Evolutionary conservation across 495 filamentous ascomycete genomes (phyloP), one percentile per base, ranked within the genome.

Genomic region (Daldinia caldariorum): DNA sequence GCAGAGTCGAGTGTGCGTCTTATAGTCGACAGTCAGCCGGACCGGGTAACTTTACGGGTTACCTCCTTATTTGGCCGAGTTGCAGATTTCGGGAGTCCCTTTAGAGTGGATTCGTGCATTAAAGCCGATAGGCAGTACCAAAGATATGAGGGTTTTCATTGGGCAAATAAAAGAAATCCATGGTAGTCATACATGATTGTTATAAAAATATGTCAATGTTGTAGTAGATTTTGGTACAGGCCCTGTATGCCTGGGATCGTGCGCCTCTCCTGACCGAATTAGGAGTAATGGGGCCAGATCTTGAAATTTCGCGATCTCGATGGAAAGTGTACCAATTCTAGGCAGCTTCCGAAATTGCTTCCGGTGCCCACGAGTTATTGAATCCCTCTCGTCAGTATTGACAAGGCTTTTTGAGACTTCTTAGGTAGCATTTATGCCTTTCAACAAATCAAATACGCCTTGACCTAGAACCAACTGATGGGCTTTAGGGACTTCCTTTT

Each of bases 1-100:
- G 35, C 56, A 22, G 68, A 22, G 68, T 41, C 31, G 18, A 31
- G 41, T 45, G 16, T n/a, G 49, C 34, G 45, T 49, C 43, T 38
- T 20, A 29, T 4, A 59, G 53, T 56, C 47, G 13, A 56, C 10
- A 53, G 50, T 26, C 56, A 58, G 62, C 43, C 59, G 31, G 35
- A 66, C 34, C 16, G 45, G 38, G 57, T 29, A 49, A 32, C 50
- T 35, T 61, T 7, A 16, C 41, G 13, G 58, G 54, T 26, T 9
- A 34, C 38, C 39, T 54, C n/a, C 54, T 26, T 37, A 61, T 66
- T 62, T 53, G 68, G 62, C 68, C 68, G 68, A 54, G 35, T 63
- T 63, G 62, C 68, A 71, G 47, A 10, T 61, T 41, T 37, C 35
- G 53, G 31, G 51, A 38, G 26, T 45, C 14, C 41, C 58, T 41